Base-by-base conservation (phyloP, 1,139 yeast species). In the Saccharomycopsis crataegensis region DNA sequence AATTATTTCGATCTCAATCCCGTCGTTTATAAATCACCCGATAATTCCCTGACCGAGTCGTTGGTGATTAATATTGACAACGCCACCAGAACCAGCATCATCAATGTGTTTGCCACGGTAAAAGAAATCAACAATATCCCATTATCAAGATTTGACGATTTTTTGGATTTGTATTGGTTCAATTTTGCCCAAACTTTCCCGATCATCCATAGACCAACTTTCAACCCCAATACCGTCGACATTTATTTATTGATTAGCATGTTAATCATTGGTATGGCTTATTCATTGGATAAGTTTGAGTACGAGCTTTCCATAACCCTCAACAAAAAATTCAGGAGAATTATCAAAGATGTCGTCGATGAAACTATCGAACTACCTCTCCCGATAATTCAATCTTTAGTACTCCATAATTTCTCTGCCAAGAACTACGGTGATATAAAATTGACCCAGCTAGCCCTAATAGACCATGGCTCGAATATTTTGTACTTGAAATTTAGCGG, bases 201-300 rank as follows among this genome's bases (percentile, higher is more conserved):
- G 0, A 60, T 70, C 40, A 60, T 75, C n/a, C 78, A 75, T 59
- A 60, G 67, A 14, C 67, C 75, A 7, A 68, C 76, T 1, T 74
- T 73, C 57, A 64, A 68, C 52, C 67, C 73, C 5, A 65, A 68
- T 46, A 57, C 58, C 12, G 58, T 62, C 22, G 63, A 69, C 53
- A 61, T 67, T 1, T 62, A 65, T 37, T 60, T 74, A 45, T 57
- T 75, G 45, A 67, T 70, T 3, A 64, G 69, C 5, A 60, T 74
- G 59, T 63, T 69, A 31, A 60, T 68, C 12, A 58, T 74, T 32
- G 78, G 78, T 43, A 59, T 43, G 51, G 59, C 65, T 59, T 59
- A 9, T 61, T 59, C 54, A 51, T 60, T 57, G 52, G 52, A 59
- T 46, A 52, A 38, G 31, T 43, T 17, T 40, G 60, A 60, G 7